Evolutionary conservation across 1,139 yeast genomes (phyloP).

Genomic region (Suhomyces wounanorum): DNA sequence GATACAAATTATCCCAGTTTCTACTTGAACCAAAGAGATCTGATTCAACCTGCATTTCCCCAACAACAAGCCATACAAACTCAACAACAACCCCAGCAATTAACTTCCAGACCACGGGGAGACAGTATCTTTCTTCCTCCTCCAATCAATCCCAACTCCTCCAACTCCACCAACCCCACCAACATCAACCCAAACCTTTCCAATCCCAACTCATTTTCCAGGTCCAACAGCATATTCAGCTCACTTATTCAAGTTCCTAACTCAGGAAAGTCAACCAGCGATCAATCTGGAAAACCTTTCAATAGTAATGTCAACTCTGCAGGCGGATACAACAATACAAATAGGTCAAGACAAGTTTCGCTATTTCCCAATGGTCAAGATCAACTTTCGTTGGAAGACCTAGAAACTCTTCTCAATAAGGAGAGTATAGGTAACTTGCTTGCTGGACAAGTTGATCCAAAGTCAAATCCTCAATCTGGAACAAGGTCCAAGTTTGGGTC

Average conservation of each 20-base stretch:
- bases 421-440: constrained; percentile 42
- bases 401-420: constrained; percentile 46
- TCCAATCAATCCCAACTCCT: constrained; percentile 18
- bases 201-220: constrained; percentile 20
- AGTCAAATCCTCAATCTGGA: constrained; percentile 12
- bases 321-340: constrained; percentile 18
- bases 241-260: constrained; percentile 44
- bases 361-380: constrained; percentile 19
- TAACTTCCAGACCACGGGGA: constrained; percentile 20
- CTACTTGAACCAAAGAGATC: constrained; percentile 19
- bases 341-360: constrained; percentile 18
- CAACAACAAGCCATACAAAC: constrained; percentile 5
- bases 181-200: constrained; percentile 2
- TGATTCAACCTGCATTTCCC: constrained; percentile 1
- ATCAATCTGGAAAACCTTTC: constrained; percentile 18
- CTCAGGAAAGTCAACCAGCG: constrained; percentile 39
- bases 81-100: constrained; percentile 12
- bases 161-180: constrained; percentile 2
- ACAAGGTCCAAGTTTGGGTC: constrained; percentile 29
- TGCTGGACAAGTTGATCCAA: constrained; percentile 24
- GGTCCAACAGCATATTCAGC: constrained; percentile 48
- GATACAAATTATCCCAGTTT: constrained; percentile 20
- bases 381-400: constrained; percentile 38
- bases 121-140: constrained; percentile 30
- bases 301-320: constrained; percentile 17